Evolutionary conservation across 2,329 filamentous ascomycete genomes (phyloP), one percentile per base, ranked within the genome.

Genomic region (Colletotrichum graminicola): DNA sequence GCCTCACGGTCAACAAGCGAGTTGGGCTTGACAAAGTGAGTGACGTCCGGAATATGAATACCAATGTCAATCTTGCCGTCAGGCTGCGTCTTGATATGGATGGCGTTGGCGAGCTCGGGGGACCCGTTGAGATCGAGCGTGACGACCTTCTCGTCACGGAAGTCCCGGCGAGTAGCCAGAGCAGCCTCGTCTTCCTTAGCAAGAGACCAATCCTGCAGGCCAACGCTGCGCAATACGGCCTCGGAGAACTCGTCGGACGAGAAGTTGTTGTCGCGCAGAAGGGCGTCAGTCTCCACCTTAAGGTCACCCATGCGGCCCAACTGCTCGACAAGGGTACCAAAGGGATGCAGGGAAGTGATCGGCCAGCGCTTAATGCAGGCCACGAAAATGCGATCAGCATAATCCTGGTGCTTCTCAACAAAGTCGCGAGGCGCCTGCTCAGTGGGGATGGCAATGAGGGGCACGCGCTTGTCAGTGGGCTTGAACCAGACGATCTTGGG

Each of bases 401-500:
- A 99, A 39, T 98, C 94, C 81, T 97, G 94, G 81, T 99, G 96
- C 82, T 96, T 97, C 85, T 99, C 96, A 36, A 99, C 96, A 77
- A 99, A 99, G 83, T 98, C 96, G 45, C 94, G 92, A 26, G 96
- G 96, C 11, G 96, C 96, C 83, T 99, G 96, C 82, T 99, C 96
- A 3, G 96, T 99, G 1, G 96, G 96, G 75, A 99, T 99, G 65
- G 96, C 96, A 81, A 99, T 99, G 75, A 99, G 87, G 61, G 96
- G 96, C 59, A 99, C 96, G 79, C 96, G 94, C 89, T 99, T 98
- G 84, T 99, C 96, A 1, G 96, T 99, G 70, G 96, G 96, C 87
- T 99, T 99, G 86, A 99, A 99, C 96, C 96, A 99, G 52, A 99
- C 96, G 83, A 99, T 99, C 90, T 99, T 99, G 74, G 96, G 96